phyloP scores from a whole-genome alignment of 345 rosid genomes.

The Rhodamnia argentea region DNA sequence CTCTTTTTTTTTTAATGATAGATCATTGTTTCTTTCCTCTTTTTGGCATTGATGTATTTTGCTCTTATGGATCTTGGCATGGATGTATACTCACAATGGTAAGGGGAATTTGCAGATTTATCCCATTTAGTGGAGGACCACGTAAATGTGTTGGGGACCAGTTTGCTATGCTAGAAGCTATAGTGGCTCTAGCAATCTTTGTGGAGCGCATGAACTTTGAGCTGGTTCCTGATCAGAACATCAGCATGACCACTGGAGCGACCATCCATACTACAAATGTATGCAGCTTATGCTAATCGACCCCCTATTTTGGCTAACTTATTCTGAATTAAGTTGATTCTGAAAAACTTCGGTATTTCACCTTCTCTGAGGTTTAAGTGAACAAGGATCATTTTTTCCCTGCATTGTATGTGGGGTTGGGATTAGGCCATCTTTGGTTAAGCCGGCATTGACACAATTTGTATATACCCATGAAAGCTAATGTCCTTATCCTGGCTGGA shows the following conservation, averaged over 20 bases:
- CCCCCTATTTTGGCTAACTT: neutral
- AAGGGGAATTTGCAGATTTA: slow-evolving; percentile 33
- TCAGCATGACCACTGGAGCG: slow-evolving; percentile 93
- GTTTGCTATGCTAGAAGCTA: slow-evolving; percentile 84
- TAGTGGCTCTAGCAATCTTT: slow-evolving; percentile 69
- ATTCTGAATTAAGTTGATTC: neutral
- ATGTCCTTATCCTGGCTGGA: neutral
- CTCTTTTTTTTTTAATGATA: neutral
- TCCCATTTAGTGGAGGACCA: slow-evolving; percentile 96
- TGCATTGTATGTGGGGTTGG: neutral
- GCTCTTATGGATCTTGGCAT: neutral
- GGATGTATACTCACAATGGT: neutral
- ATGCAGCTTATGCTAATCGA: neutral
- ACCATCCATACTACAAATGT: slow-evolving; percentile 89
- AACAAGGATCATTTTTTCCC: neutral
- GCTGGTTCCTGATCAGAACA: slow-evolving; percentile 79
- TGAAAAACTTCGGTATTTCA: neutral
- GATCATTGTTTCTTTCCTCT: neutral
- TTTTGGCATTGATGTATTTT: neutral
- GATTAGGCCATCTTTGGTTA: neutral
- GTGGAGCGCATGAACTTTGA: slow-evolving; percentile 67
- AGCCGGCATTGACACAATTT: neutral
- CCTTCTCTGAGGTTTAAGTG: neutral
- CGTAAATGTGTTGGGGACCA: slow-evolving; percentile 96
- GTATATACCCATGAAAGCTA: neutral